Base-by-base conservation (phyloP, 371 early-diverging fungal genomes). In the Basidiobolus meristosporus region DNA sequence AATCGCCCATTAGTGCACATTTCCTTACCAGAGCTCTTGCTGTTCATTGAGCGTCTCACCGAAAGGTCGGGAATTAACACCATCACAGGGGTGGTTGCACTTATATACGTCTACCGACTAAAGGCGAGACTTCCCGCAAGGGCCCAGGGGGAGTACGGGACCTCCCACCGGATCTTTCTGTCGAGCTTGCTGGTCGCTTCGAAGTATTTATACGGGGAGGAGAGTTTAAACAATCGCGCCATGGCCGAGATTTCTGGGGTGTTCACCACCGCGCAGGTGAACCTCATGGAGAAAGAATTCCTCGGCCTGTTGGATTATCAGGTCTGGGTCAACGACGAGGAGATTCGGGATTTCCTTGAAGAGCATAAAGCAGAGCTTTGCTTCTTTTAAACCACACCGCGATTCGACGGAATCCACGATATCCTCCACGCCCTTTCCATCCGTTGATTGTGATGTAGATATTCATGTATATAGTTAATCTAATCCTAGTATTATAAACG, bases 151-250 rank as follows among this genome's bases (percentile, higher is more conserved):
- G 69, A 73, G 35, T 54, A 63, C 7, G 82, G 76, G 44, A 78
- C 82, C n/a, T 77, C 79, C 14, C 73, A 77, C 47, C 63, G 73
- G 34, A 63, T 81, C 22, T 78, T 81, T 43, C 43, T 81, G 30
- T 76, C 77, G 0, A 70, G 79, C 3, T 55, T 81, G 32, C 48
- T 81, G 30, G 65, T 74, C 1, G 77, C 77, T 1, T 70, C 70
- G 30, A 81, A 68, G 54, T 73, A 66, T 44, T 26, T 26, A 26
- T 43, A 68, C 30, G 60, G 65, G 20, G 71, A 77, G 39, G 72
- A 77, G 17, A 63, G 65, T 35, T 57, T 63, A 10, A 59, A 78
- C 28, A 70, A 73, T 38, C 69, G 63, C 34, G 54, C 58, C 36
- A 62, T 81, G 17, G 70, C 72, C 7, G 62, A 52, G 11, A 72